These are phyloP conservation scores for Fomitopsis palustris DNA, from an alignment of 1,284 basidiomycete species.

Conservation along the genomic window DNA sequence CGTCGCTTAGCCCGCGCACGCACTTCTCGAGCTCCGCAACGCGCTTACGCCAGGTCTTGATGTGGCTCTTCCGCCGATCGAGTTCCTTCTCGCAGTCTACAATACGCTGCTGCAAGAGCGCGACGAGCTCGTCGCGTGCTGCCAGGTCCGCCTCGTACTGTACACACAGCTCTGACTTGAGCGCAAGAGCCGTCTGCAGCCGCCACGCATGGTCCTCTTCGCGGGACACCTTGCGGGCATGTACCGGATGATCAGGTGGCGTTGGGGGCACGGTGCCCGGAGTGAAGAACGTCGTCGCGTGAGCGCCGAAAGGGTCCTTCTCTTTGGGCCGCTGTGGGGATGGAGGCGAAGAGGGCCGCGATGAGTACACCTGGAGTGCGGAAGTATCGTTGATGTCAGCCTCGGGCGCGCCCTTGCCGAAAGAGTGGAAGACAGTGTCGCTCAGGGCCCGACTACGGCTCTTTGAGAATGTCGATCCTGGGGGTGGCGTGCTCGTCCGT, in stretches of 20 bases:
- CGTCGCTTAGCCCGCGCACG: slow-evolving; percentile 61
- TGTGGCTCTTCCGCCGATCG: slow-evolving; percentile 46
- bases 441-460: slow-evolving; percentile 51
- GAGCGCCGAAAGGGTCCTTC: slow-evolving; percentile 68
- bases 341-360: slow-evolving; percentile 10
- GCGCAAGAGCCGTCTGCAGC: slow-evolving; percentile 64
- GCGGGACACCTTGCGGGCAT: slow-evolving; percentile 58
- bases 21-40: slow-evolving; percentile 65
- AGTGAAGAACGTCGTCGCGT: slow-evolving; percentile 74
- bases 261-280: slow-evolving; percentile 66
- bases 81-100: slow-evolving; percentile 56
- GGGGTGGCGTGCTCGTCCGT: slow-evolving; percentile 16
- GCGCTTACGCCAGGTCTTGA: slow-evolving; percentile 68
- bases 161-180: slow-evolving; percentile 64
- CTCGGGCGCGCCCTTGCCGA: slow-evolving; percentile 41
- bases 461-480: slow-evolving; percentile 25
- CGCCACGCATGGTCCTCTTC: slow-evolving; percentile 69
- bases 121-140: slow-evolving; percentile 67
- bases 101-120: slow-evolving; percentile 52
- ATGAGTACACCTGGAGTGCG: slow-evolving; percentile 44
- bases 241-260: slow-evolving; percentile 42
- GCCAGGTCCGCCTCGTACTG: slow-evolving; percentile 72
- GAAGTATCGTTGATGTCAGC: slow-evolving; percentile 60
- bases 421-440: slow-evolving; percentile 58
- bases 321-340: slow-evolving; percentile 31